Percentiles rank a stretch among this genome's conserved stretches.
These are phyloP conservation scores for Aspergillus versicolor DNA, from an alignment of 2,329 filamentous ascomycete species.

Conservation along the genomic window DNA sequence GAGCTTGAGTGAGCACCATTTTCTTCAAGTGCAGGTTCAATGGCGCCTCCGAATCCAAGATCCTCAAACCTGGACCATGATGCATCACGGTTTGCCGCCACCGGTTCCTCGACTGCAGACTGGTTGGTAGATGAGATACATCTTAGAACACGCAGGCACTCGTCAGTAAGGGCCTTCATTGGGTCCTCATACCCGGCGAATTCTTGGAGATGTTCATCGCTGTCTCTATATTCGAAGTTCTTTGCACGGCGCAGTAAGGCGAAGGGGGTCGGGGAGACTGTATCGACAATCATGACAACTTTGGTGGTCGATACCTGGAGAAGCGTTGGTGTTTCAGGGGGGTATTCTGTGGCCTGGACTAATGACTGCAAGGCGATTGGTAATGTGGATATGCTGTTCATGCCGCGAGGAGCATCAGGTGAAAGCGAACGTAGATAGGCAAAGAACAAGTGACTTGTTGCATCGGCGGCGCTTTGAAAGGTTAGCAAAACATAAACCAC, in stretches of 20 bases:
- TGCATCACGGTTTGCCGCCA: constrained; percentile 75
- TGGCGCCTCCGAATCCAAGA: constrained; percentile 77
- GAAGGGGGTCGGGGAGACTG: constrained; percentile 92
- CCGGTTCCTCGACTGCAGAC: constrained; percentile 69
- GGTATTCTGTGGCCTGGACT: constrained; percentile 90
- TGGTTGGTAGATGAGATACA: constrained; percentile 88
- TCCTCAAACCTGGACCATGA: constrained; percentile 98
- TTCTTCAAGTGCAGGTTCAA: constrained; percentile 69
- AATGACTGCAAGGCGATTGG: constrained; percentile 90
- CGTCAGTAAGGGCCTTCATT: constrained; percentile 81
- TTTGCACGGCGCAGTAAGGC: constrained; percentile 84
- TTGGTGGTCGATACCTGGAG: constrained; percentile 80
- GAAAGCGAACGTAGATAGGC: constrained; percentile 89
- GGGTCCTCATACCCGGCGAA: constrained; percentile 91
- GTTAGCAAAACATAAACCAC: constrained; percentile 29
- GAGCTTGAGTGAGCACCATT: constrained; percentile 41
- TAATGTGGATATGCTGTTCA: constrained; percentile 78
- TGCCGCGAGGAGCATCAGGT: constrained; percentile 68
- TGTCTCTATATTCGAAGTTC: constrained; percentile 92
- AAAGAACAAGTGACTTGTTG: constrained; percentile 95
- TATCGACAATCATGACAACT: constrained; percentile 95
- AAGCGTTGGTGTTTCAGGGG: constrained; percentile 73
- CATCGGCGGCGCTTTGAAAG: constrained; percentile 75
- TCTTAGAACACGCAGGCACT: constrained; percentile 86
- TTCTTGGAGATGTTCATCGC: constrained; percentile 77